A percentile compares a stretch with the other conserved stretches of the same genome.
These are phyloP conservation scores for Allium sativum DNA, from an alignment of 106 monocot genomes.

Conservation along the genomic window DNA sequence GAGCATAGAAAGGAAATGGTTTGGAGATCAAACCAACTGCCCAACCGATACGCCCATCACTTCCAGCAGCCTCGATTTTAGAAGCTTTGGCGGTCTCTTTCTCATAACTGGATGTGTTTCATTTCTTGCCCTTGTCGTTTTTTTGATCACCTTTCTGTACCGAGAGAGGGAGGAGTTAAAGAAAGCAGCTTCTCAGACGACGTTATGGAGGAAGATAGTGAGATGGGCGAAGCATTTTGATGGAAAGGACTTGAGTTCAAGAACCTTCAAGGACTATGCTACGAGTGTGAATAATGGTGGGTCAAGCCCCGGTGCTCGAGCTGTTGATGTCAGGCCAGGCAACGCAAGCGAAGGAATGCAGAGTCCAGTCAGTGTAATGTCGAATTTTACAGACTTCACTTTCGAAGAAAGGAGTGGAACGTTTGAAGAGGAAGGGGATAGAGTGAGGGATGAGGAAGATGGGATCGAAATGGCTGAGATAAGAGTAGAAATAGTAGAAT, in stretches of 20 bases:
- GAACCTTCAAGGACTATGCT: slow-evolving; percentile 6
- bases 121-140: slow-evolving; percentile 23
- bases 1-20: slow-evolving; percentile 49
- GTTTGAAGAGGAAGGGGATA: background rate
- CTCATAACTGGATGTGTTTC: slow-evolving; percentile 59
- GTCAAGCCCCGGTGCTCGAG: background rate
- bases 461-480: background rate
- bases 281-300: background rate
- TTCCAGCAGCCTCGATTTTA: slow-evolving; percentile 32
- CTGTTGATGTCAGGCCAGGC: background rate
- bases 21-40: slow-evolving; percentile 38
- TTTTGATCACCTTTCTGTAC: slow-evolving; percentile 17
- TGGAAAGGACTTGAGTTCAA: slow-evolving; percentile 5
- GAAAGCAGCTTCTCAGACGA: slow-evolving; percentile 1
- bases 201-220: slow-evolving; percentile 3
- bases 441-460: background rate
- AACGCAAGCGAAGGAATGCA: background rate
- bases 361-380: slow-evolving; percentile 7
- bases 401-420: background rate
- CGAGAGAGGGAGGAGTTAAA: slow-evolving; percentile 14
- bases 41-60: background rate
- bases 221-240: slow-evolving; percentile 11
- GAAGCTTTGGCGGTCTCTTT: slow-evolving; percentile 65
- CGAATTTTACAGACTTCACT: background rate
- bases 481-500: background rate